Evolutionary conservation across 179 eudicot species (phyloP).

Genomic region (Spinacia oleracea): DNA sequence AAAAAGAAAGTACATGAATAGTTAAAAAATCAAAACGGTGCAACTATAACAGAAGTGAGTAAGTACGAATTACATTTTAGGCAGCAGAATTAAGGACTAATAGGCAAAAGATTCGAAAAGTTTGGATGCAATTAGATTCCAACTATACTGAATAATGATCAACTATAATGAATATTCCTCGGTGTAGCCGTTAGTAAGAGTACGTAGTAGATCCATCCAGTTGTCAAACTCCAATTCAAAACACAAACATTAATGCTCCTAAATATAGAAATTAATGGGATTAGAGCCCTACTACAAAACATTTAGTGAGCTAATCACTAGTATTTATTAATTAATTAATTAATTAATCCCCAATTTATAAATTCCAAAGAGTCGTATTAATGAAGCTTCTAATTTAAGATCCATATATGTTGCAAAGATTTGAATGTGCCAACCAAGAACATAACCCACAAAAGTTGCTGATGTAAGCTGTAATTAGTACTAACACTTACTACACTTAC

Average conservation of each 20-base stretch:
- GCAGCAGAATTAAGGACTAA: too few species aligned
- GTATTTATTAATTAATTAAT: neutral
- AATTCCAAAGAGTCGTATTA: conserved; percentile 20
- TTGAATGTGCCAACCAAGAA: conserved; percentile 30
- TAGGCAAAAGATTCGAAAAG: too few species aligned
- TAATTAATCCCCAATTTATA: conserved; percentile 3
- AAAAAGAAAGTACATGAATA: too few species aligned
- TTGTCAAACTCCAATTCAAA: conserved; percentile 18
- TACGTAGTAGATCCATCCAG: too few species aligned
- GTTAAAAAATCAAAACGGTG: too few species aligned
- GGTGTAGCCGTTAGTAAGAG: conserved; percentile 7
- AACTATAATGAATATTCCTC: conserved; percentile 28
- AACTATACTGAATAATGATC: conserved; percentile 25
- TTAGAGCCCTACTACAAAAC: conserved; percentile 23
- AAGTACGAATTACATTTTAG: too few species aligned
- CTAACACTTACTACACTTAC: neutral
- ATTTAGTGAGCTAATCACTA: neutral
- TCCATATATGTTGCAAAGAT: conserved; percentile 26
- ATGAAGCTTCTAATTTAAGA: conserved; percentile 26
- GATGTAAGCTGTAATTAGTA: neutral
- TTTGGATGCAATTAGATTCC: conserved; percentile 20
- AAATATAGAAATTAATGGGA: conserved; percentile 8
- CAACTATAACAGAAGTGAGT: too few species aligned
- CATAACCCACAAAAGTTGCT: conserved; percentile 22
- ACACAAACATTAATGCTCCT: neutral